Conservation (phyloP, 1,284 basidiomycete species). For the Cutaneotrichosporon arboriforme region DNA sequence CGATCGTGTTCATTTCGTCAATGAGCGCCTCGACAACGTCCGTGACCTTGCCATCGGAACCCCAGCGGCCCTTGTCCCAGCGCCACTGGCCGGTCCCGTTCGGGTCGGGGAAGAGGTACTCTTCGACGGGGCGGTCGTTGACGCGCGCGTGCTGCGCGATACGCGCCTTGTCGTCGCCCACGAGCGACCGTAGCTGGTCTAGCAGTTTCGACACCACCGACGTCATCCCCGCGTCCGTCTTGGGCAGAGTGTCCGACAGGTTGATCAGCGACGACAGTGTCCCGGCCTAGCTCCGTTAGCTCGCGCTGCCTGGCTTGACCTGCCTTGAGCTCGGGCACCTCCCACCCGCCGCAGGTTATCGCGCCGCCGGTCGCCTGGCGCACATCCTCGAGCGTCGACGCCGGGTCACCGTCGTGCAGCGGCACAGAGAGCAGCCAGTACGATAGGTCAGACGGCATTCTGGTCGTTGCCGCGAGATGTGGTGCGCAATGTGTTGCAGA, state of each 20-base stretch:
- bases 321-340: conserved; percentile 49
- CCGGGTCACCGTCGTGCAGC: conserved; percentile 50
- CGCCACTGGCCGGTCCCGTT: conserved; percentile 51
- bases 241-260: conserved; percentile 87
- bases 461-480: not conserved
- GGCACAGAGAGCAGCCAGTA: conserved; percentile 56
- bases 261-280: conserved; percentile 85
- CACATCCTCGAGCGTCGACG: conserved; percentile 50
- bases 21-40: conserved; percentile 76
- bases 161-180: conserved; percentile 81
- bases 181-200: conserved; percentile 83
- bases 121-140: conserved; percentile 74
- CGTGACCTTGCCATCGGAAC: conserved; percentile 66
- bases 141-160: conserved; percentile 70
- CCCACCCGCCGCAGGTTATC: conserved; percentile 39
- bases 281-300: conserved; percentile 66
- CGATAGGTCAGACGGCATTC: conserved; percentile 52
- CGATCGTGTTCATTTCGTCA: conserved; percentile 84
- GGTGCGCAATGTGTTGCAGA: not conserved
- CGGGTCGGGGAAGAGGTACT: conserved; percentile 57
- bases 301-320: conserved; percentile 3
- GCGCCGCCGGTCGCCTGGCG: conserved; percentile 42
- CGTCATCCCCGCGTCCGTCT: conserved; percentile 85
- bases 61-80: conserved; percentile 87
- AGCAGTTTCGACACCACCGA: conserved; percentile 84